Evolutionary conservation across 257 asterid species (phyloP).

Genomic region (Solanum stenotomum): DNA sequence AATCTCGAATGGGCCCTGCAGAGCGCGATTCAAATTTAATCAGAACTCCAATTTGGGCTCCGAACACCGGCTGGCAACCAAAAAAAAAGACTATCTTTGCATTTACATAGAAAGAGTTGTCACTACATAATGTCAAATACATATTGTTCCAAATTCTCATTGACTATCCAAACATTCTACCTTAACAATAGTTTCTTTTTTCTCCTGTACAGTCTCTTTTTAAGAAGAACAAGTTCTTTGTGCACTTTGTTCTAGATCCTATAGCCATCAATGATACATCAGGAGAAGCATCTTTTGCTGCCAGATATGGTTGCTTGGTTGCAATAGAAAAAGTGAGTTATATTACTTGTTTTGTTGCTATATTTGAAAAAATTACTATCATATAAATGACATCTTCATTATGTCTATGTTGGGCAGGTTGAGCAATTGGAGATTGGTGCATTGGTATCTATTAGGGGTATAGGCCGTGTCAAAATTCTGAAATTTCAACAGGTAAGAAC

Average conservation of each 20-base stretch:
- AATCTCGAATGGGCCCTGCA: no score
- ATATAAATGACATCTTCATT: not conserved
- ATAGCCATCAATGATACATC: slow-evolving; percentile 38
- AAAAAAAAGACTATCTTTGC: not conserved
- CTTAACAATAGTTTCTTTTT: not conserved
- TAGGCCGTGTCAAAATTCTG: slow-evolving; percentile 60
- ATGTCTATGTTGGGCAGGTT: slow-evolving; percentile 30
- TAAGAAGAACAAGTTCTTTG: slow-evolving; percentile 50
- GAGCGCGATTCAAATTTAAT: no score
- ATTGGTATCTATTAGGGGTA: slow-evolving; percentile 60
- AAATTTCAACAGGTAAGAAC: slow-evolving; percentile 45
- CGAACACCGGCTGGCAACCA: no score
- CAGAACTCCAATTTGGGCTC: no score
- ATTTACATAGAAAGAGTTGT: no score
- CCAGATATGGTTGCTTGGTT: slow-evolving; percentile 71
- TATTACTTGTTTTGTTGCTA: not conserved
- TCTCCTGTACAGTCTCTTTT: slow-evolving; percentile 36
- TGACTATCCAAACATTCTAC: not conserved
- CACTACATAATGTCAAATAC: not conserved
- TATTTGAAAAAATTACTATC: not conserved
- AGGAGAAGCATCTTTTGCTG: slow-evolving; percentile 61
- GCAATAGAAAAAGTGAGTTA: slow-evolving; percentile 59
- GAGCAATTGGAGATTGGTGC: slow-evolving; percentile 70
- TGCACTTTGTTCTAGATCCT: slow-evolving; percentile 79
- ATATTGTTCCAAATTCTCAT: no score